These are phyloP conservation scores for Ophiocordyceps polyrhachis-furcata DNA, from an alignment of 2,329 filamentous ascomycete genomes.

Conservation along the genomic window DNA sequence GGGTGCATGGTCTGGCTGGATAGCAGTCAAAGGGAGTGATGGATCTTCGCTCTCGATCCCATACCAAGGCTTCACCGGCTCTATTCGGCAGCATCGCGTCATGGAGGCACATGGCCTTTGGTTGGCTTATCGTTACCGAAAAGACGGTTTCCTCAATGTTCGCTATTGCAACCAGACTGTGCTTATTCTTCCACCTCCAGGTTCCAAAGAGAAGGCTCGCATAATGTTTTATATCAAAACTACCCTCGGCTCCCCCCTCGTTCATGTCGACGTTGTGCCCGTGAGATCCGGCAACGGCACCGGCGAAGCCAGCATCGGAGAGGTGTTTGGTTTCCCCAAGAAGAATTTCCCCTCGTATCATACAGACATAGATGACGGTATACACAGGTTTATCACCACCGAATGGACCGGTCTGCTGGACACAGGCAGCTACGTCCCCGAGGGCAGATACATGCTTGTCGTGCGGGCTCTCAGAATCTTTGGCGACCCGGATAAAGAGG, in stretches of 20 bases:
- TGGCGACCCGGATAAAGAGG: not conserved
- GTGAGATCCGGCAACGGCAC: not conserved
- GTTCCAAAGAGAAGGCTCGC: not conserved
- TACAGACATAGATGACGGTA: not conserved
- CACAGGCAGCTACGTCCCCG: not conserved
- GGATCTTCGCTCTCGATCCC: conserved; percentile 19
- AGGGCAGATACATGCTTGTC: not conserved
- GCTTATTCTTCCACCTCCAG: not conserved
- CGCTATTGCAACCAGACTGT: not conserved
- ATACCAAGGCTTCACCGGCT: conserved; percentile 11
- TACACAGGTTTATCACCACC: not conserved
- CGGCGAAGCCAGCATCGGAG: not conserved
- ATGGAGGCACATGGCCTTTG: not conserved
- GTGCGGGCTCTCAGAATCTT: not conserved
- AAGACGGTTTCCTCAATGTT: not conserved
- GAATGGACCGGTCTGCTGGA: not conserved
- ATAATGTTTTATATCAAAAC: not conserved
- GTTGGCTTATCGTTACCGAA: not conserved
- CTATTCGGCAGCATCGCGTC: not conserved
- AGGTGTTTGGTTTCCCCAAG: not conserved
- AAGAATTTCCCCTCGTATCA: not conserved
- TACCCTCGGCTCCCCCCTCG: not conserved
- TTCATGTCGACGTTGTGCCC: not conserved
- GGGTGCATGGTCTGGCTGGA: conserved; percentile 23
- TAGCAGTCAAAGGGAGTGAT: conserved; percentile 21